Evolutionary conservation across 2,329 filamentous ascomycete genomes (phyloP), one percentile per base, ranked within the genome.

Genomic region (Ambrosiella cleistominuta): DNA sequence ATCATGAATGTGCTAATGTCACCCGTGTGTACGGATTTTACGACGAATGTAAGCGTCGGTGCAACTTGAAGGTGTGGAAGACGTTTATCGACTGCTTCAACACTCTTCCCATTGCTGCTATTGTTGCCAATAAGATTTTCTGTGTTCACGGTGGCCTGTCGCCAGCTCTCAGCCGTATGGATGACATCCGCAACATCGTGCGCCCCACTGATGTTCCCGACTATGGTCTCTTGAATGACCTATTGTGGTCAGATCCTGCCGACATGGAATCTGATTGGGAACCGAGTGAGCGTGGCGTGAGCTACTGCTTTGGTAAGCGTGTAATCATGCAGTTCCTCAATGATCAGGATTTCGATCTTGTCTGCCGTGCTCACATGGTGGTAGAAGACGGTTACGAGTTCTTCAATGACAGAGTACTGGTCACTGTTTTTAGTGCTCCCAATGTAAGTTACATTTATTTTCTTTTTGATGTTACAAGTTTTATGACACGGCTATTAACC

Each of bases 251-350:
- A 62, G 93, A 98, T 68, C 93, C 93, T 0, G 93, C 91, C 58
- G 93, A 98, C 63, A 96, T 97, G 88, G 90, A 96, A 62, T 84
- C 86, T 64, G 93, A 97, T 65, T 98, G 93, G 93, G 91, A 97
- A 68, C 88, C 89, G 15, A 98, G 97, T 63, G 93, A 98, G 69
- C 77, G 93, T 67, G 93, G 93, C 56, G 93, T 98, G 54, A 96
- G 90, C 68, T 98, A 97, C 69, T 97, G 93, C 68, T 98, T 98
- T 68, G 91, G 91, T 53, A 97, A 97, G 71, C 93, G 94, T 67
- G 91, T 98, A 63, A 97, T 98, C 62, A 90, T 90, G 69, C 89
- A 97, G 65, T 98, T 98, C 69, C 73, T 98, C 63, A 85, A 89
- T 61, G 82, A 86, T 58, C 93, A 98, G 68, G 93, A 98, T 70